Base-by-base conservation (phyloP, 192 early-diverging fungal species). In the Mortierella claussenii region DNA sequence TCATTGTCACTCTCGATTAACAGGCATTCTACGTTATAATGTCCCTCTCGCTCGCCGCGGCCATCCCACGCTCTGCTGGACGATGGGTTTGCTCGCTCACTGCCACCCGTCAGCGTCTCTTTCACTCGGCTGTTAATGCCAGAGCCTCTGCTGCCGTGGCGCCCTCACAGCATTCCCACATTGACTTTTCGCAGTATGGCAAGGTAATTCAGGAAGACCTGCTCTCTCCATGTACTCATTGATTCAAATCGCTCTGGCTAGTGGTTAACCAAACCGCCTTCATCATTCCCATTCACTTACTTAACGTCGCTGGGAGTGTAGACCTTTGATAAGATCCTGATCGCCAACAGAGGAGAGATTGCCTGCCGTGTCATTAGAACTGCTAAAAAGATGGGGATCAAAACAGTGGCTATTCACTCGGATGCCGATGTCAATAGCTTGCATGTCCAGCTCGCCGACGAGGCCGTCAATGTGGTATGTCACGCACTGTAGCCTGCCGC, bases 291-390 rank as follows among this genome's bases (percentile, higher is more conserved):
- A n/a, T n/a, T n/a, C n/a, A n/a, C n/a, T n/a, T n/a, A n/a, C n/a
- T n/a, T n/a, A n/a, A n/a, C n/a, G n/a, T n/a, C n/a, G n/a, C n/a
- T n/a, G n/a, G n/a, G n/a, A n/a, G n/a, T n/a, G 34, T 79, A 88
- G 87, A 88, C 87, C 5, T 97, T 97, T 75, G 88, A 94, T 86
- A 98, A 95, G 79, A 92, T 98, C 52, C 83, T 98, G 47, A 89
- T 98, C 48, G 95, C 96, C 37, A 98, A 98, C 86, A 89, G 96
- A 50, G 96, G 96, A 60, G 96, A 98, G 71, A 98, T 98, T 63
- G 96, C 96, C 0, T 89, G 89, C 79, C 93, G 96, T 51, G 91
- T 98, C 63, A 96, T 98, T 64, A 89, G 89, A 40, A 94, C 94
- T 4, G 96, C 96, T 43, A 86, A 88, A 57, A 95, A 93, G 69